These are phyloP conservation scores for Fraxinus ornus DNA, from an alignment of 305 asterid genomes.

Conservation along the genomic window DNA sequence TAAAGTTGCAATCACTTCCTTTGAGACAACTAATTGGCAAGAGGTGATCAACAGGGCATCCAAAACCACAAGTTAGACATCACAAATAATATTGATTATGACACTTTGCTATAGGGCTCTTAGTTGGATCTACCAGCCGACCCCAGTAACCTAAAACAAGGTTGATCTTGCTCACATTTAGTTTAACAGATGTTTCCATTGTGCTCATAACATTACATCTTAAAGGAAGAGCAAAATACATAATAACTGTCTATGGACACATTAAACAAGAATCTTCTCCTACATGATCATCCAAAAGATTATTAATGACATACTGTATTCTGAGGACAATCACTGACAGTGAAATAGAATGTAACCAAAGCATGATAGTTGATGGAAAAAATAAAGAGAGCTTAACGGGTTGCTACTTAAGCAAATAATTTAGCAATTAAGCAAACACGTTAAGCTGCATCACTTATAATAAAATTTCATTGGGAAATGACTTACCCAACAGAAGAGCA, in stretches of 20 bases:
- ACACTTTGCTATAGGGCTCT: background rate
- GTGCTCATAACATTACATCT: background rate
- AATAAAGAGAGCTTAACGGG: background rate
- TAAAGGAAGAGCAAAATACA: background rate
- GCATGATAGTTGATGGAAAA: background rate
- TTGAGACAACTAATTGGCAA: background rate
- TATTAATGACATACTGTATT: background rate
- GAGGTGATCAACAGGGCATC: background rate
- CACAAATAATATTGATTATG: background rate
- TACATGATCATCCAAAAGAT: background rate
- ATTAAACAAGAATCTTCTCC: background rate
- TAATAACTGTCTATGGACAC: background rate
- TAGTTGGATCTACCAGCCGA: background rate
- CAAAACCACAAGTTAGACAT: background rate
- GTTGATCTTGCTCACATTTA: background rate
- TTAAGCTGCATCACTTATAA: background rate
- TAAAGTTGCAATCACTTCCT: background rate
- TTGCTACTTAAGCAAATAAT: slow-evolving; percentile 3
- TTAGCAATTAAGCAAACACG: background rate
- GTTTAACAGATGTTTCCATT: background rate
- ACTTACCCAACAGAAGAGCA: slow-evolving; percentile 85
- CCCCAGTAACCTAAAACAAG: background rate
- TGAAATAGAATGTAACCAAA: background rate
- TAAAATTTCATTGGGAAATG: slow-evolving; percentile 1
- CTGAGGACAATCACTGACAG: background rate